phyloP scores from a whole-genome alignment of 768 basidiomycete genomes.

The Cyathus striatus region DNA sequence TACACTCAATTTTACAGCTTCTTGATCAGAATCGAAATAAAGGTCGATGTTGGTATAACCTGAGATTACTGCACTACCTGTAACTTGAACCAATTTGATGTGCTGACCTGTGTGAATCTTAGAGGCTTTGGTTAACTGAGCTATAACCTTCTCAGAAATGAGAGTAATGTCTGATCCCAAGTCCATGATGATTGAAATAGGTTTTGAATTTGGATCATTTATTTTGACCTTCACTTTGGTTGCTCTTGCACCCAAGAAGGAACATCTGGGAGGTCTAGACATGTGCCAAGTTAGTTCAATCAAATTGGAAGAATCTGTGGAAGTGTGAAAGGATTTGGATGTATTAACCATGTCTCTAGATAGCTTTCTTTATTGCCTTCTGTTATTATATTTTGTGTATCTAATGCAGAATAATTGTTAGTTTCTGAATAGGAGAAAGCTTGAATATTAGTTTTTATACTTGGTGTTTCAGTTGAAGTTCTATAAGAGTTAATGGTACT shows the following conservation, averaged over 20 bases:
- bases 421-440: background rate
- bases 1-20: slow-evolving; percentile 16
- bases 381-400: background rate
- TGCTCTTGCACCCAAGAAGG: slow-evolving; percentile 25
- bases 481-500: background rate
- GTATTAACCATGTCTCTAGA: too few species aligned
- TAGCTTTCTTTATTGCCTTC: too few species aligned
- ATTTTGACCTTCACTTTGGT: slow-evolving; percentile 6
- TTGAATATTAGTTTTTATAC: background rate
- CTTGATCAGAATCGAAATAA: slow-evolving; percentile 13
- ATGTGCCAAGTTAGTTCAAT: slow-evolving; percentile 13
- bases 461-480: background rate
- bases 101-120: slow-evolving; percentile 17
- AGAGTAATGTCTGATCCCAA: slow-evolving; percentile 30
- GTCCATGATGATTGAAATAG: slow-evolving; percentile 15
- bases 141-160: slow-evolving; percentile 15
- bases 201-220: background rate
- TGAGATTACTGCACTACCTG: slow-evolving; percentile 16
- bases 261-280: slow-evolving; percentile 21
- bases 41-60: slow-evolving; percentile 21
- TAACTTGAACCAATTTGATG: slow-evolving; percentile 25
- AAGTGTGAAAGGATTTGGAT: too few species aligned
- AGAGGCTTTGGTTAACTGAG: slow-evolving; percentile 5
- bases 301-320: too few species aligned
- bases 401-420: background rate